Evolutionary conservation across 116 monocot species (phyloP), one percentile per base, ranked within the genome.

Genomic region (Phalaenopsis hybrid): DNA sequence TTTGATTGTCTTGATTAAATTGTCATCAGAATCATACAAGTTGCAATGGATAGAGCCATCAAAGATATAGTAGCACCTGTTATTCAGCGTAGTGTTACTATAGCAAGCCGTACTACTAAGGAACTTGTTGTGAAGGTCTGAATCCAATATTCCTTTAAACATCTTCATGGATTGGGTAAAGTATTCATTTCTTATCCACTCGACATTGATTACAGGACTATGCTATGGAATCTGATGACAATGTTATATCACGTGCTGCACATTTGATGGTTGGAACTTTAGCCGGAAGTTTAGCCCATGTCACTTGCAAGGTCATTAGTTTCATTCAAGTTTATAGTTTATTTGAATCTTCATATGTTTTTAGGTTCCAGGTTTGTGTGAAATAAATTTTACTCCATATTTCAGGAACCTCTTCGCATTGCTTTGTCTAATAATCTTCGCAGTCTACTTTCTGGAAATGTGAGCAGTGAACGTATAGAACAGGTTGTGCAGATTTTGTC

Each of bases 251-350:
- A 68, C 85, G 88, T 79, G 88, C 94, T 80, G 92, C 96, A 45
- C 94, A 84, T 57, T 81, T 94, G 75, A 97, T 97, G 96, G 96
- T 91, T 51, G 91, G 87, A 45, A 91, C 90, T 70, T 88, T 97
- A 87, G 92, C 94, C 83, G 94, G 96, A 86, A 97, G 96, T 85
- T 86, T 97, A 68, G 96, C 96, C 31, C 96, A 97, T 91, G 96
- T 97, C 65, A 94, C 96, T 65, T 97, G 92, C 94, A 97, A 97
- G 96, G 96, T 97, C 41, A 79, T 58, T 69, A 59, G 41, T 52
- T 57, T 88, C 25, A 45, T 51, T 86, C 45, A 58, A 44, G 21
- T 51, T 21, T 21, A 41, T 41, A 46, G 31, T n/a, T 23, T 70
- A 23, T 65, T 65, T 61, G 58, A 16, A 51, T 8, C 8, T 33